Evolutionary conservation across 331 rosid genomes (phyloP).

Genomic region (Erythrophleum ivorense): DNA sequence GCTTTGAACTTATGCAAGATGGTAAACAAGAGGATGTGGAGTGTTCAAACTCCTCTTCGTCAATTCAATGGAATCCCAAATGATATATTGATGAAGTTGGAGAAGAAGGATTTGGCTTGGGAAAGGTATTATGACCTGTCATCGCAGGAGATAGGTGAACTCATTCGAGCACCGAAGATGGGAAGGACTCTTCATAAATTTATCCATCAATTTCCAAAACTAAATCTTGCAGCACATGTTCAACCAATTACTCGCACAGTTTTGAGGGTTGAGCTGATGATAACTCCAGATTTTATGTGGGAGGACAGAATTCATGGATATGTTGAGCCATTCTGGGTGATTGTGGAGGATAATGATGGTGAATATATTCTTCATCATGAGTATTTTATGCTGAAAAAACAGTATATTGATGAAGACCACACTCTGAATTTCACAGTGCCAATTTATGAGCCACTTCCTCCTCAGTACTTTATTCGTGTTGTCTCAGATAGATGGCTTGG

Average conservation of each 20-base stretch:
- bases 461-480: constrained; percentile 88
- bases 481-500: constrained; percentile 99
- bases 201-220: constrained; percentile 91
- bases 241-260: constrained; percentile 97
- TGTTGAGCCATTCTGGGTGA: constrained; percentile 96
- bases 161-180: constrained; percentile 82
- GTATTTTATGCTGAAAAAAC: constrained; percentile 86
- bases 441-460: constrained; percentile 91
- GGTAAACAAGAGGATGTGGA: constrained; percentile 95
- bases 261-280: constrained; percentile 88
- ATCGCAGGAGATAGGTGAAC: constrained; percentile 95
- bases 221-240: constrained; percentile 95
- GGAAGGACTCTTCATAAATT: constrained; percentile 88
- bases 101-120: constrained; percentile 97
- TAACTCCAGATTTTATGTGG: constrained; percentile 97
- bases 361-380: constrained; percentile 94
- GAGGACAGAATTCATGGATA: constrained; percentile 93
- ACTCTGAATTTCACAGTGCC: constrained; percentile 89
- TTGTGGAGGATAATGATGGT: constrained; percentile 97
- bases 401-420: constrained; percentile 89
- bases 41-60: constrained; percentile 91
- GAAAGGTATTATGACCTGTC: constrained; percentile 94
- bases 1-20: constrained; percentile 94
- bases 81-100: constrained; percentile 79
- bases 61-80: constrained; percentile 82